Evolutionary conservation across 495 filamentous ascomycete species (phyloP).

Genomic region (Pseudotulostoma volvatum): DNA sequence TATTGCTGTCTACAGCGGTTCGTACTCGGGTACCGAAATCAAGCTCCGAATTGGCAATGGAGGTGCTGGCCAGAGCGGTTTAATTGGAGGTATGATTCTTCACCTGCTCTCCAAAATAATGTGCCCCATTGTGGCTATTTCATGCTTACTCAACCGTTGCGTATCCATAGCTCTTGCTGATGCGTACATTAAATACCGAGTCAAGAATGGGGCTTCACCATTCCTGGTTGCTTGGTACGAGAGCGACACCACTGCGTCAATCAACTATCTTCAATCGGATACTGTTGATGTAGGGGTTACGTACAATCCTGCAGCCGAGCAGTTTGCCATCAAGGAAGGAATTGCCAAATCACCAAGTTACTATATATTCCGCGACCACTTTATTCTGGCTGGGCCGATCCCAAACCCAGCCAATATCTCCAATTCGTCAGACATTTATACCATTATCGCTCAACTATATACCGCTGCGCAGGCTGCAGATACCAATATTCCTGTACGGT

Average conservation of each 20-base stretch:
- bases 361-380: conserved; percentile 26
- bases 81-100: conserved; percentile 13
- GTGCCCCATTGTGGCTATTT: not conserved
- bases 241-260: conserved; percentile 24
- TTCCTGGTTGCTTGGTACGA: conserved; percentile 26
- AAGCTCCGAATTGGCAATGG: conserved; percentile 24
- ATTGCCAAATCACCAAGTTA: conserved; percentile 15
- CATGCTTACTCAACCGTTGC: not conserved
- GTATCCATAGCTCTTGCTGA: conserved; percentile 24
- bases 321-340: conserved; percentile 18
- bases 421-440: conserved; percentile 9
- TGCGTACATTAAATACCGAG: conserved; percentile 18
- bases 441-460: conserved; percentile 18
- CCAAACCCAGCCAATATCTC: conserved; percentile 17
- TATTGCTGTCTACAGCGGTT: conserved; percentile 14
- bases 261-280: conserved; percentile 21
- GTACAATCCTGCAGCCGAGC: conserved; percentile 23
- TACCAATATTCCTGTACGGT: conserved; percentile 13
- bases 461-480: conserved; percentile 10
- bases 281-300: conserved; percentile 26
- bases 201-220: conserved; percentile 12
- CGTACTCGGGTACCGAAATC: conserved; percentile 7
- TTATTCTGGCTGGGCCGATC: conserved; percentile 19
- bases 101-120: not conserved
- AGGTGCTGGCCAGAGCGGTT: conserved; percentile 23